A percentile compares a stretch with the other conserved stretches of the same genome.
These are phyloP conservation scores for Phytopythium oedochilum DNA, from an alignment of 352 stramenopile genomes.

Conservation along the genomic window DNA sequence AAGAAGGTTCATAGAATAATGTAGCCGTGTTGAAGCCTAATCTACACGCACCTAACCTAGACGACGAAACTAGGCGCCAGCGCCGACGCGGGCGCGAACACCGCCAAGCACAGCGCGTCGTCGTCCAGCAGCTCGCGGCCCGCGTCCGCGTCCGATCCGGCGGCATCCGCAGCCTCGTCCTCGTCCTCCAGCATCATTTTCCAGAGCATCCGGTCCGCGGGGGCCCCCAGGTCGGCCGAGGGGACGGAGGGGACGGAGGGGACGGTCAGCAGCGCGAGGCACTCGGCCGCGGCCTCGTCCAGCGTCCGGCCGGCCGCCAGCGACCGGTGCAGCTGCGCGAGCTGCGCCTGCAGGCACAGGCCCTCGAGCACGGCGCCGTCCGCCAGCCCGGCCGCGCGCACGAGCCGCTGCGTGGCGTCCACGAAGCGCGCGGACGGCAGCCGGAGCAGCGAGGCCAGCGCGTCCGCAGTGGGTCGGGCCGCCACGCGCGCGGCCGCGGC, in stretches of 20 bases:
- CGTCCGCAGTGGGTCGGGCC: conserved; percentile 6
- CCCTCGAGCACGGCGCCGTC: conserved; percentile 15
- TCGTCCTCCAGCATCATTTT: conserved; percentile 2
- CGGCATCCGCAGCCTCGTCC: not conserved
- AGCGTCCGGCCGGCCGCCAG: not conserved
- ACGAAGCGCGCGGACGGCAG: conserved; percentile 31
- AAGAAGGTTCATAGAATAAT: too few species aligned
- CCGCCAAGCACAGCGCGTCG: not conserved
- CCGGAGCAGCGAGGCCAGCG: conserved; percentile 27
- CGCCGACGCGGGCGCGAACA: not conserved
- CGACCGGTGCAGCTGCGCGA: conserved; percentile 32
- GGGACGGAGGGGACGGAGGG: not conserved
- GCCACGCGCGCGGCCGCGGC: conserved; percentile 12
- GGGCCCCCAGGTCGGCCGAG: not conserved
- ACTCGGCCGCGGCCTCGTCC: conserved; percentile 14
- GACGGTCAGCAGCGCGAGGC: conserved; percentile 21
- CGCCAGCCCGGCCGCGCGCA: conserved; percentile 7
- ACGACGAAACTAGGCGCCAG: conserved; percentile 3
- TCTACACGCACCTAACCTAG: not conserved
- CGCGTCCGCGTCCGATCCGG: not conserved
- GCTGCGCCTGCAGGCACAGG: conserved; percentile 33
- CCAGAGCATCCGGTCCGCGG: conserved; percentile 1
- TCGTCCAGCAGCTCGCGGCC: not conserved
- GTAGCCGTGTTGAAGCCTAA: too few species aligned
- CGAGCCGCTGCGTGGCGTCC: conserved; percentile 31